These are phyloP conservation scores for Cinnamomum micranthum DNA, from an alignment of 164 flowering plant species.

Conservation along the genomic window DNA sequence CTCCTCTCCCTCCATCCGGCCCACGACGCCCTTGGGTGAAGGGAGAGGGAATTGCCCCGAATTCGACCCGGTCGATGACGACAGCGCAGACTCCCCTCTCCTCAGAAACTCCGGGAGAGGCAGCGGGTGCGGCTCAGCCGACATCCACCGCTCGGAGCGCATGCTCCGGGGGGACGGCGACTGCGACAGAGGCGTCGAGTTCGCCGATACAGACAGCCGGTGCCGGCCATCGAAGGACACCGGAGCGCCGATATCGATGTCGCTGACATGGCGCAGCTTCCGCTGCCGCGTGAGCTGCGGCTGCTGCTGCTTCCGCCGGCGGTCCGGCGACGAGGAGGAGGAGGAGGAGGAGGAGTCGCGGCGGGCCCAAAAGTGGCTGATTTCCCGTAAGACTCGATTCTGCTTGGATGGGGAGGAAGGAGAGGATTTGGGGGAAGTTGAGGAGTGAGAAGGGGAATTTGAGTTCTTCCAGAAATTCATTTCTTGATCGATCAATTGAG, in stretches of 20 bases:
- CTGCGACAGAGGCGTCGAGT: constrained; percentile 4
- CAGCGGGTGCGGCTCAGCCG: constrained; percentile 20
- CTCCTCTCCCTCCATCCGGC: background rate
- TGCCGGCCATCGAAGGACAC: background rate
- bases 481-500: constrained; percentile 4
- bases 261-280: constrained; percentile 27
- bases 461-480: constrained; percentile 43
- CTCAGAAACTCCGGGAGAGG: constrained; percentile 21
- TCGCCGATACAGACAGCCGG: background rate
- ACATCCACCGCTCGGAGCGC: background rate
- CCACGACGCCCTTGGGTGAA: constrained; percentile 22
- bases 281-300: constrained; percentile 27
- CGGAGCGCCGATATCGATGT: constrained; percentile 12
- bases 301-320: constrained; percentile 3
- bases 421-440: constrained; percentile 8
- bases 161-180: background rate
- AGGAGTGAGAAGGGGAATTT: constrained; percentile 21
- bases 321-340: background rate
- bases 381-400: constrained; percentile 7
- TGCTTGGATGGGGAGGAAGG: constrained; percentile 9
- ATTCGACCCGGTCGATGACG: background rate
- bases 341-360: background rate
- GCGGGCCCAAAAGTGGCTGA: background rate
- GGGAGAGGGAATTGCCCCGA: constrained; percentile 23
- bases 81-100: constrained; percentile 7